Conservation (phyloP, 768 basidiomycete species). For the Amanita muscaria region DNA sequence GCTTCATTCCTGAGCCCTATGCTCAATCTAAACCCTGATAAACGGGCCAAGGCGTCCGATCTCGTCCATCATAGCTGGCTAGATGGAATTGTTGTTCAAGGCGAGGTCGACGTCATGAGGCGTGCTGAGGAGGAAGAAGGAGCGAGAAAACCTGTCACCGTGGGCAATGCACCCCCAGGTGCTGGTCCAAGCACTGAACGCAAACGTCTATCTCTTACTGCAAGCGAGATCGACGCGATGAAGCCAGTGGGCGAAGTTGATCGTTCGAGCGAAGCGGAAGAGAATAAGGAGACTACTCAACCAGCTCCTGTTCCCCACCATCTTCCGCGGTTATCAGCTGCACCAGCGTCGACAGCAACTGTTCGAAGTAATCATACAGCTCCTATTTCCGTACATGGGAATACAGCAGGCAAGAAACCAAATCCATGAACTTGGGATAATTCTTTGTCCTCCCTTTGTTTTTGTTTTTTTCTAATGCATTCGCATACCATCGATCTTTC, state of each 20-base stretch:
- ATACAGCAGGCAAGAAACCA: constrained; percentile 6
- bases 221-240: constrained; percentile 47
- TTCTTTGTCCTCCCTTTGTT: neutral
- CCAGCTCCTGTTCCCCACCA: constrained; percentile 13
- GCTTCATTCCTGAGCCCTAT: constrained; percentile 80
- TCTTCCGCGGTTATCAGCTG: constrained; percentile 24
- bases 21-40: constrained; percentile 83
- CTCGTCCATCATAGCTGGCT: constrained; percentile 84
- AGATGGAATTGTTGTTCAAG: constrained; percentile 76
- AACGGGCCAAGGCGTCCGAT: constrained; percentile 82
- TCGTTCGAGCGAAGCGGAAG: constrained; percentile 10
- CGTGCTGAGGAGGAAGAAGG: constrained; percentile 51
- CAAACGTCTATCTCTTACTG: constrained; percentile 30
- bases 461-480: constrained; percentile 5
- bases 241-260: constrained; percentile 65
- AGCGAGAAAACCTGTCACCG: constrained; percentile 32
- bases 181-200: constrained; percentile 4
- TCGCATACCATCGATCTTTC: constrained; percentile 7
- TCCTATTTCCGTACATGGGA: neutral
- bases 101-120: constrained; percentile 77
- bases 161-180: constrained; percentile 23
- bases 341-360: constrained; percentile 19
- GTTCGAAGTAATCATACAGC: neutral
- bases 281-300: neutral
- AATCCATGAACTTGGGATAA: neutral